Conservation (phyloP, 176 grass and related monocot species). For the Alopecurus myosuroides region DNA sequence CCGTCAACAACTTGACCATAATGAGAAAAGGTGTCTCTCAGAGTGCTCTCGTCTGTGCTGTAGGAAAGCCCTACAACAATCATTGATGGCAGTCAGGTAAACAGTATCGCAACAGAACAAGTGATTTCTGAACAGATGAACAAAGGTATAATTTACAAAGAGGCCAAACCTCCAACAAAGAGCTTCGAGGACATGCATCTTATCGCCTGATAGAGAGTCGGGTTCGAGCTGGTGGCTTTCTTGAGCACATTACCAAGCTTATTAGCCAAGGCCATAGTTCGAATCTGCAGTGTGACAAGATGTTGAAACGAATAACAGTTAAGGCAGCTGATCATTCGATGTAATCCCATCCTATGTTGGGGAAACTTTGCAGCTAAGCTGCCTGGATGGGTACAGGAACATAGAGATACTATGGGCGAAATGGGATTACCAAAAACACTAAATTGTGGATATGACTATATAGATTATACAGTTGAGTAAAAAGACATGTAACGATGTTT, state of each 20-base stretch:
- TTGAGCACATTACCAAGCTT: conserved; percentile 76
- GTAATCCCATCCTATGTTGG: not conserved
- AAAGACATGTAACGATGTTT: not conserved
- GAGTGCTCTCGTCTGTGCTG: conserved; percentile 51
- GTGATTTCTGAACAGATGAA: not conserved
- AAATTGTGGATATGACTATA: not conserved
- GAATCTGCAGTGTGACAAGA: conserved; percentile 23
- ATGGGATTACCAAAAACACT: not conserved
- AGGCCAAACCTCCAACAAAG: conserved; percentile 65
- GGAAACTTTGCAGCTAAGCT: not conserved
- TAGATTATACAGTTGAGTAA: no score
- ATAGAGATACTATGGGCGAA: not conserved
- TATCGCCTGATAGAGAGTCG: conserved; percentile 61
- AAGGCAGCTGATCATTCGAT: not conserved
- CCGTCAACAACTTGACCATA: conserved; percentile 88
- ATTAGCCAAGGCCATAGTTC: conserved; percentile 51
- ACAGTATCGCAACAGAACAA: not conserved
- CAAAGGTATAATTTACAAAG: not conserved
- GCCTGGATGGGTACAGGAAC: not conserved
- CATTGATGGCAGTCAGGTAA: not conserved
- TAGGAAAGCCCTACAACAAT: conserved; percentile 67
- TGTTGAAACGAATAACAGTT: not conserved
- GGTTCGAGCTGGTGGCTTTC: conserved; percentile 49
- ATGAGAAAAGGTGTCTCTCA: conserved; percentile 52
- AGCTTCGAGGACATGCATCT: conserved; percentile 97